Conservation (phyloP, 106 monocot genomes). For the Ottelia alismoides region DNA sequence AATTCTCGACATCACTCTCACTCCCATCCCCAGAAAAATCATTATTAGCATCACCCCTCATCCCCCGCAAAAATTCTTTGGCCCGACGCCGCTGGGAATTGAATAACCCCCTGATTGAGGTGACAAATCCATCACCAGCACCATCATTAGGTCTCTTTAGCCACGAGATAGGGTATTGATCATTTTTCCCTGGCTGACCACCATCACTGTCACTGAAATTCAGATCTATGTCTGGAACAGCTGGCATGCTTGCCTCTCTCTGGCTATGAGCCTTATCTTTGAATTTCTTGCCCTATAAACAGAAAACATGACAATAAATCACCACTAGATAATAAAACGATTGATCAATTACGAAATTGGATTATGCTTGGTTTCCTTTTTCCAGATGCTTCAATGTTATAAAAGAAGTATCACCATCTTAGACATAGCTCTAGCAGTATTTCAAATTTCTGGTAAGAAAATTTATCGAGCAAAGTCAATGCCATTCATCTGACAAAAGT, state of each 20-base stretch:
- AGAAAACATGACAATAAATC: not conserved
- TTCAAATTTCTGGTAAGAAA: too few species aligned
- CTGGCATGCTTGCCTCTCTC: slow-evolving; percentile 26
- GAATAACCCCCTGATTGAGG: slow-evolving; percentile 87
- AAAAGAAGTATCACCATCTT: not conserved
- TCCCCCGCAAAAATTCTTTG: slow-evolving; percentile 66
- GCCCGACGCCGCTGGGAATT: slow-evolving; percentile 83
- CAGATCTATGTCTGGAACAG: slow-evolving; percentile 48
- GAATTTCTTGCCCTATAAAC: slow-evolving; percentile 85
- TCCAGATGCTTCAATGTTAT: not conserved
- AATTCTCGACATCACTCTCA: slow-evolving; percentile 72
- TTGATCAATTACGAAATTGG: not conserved
- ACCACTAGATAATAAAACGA: not conserved
- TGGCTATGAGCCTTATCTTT: slow-evolving; percentile 71
- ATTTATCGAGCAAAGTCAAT: too few species aligned
- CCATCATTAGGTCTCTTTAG: slow-evolving; percentile 67
- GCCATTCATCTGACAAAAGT: too few species aligned
- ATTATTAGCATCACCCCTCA: slow-evolving; percentile 70
- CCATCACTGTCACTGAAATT: slow-evolving; percentile 77
- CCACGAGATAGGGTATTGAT: slow-evolving; percentile 38
- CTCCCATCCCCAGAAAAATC: slow-evolving; percentile 76
- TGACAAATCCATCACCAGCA: slow-evolving; percentile 95
- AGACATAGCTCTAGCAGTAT: too few species aligned
- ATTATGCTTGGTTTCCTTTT: not conserved
- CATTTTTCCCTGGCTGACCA: slow-evolving; percentile 37